Evolutionary conservation across 2,329 filamentous ascomycete species (phyloP).

Genomic region (Fusarium agapanthi): DNA sequence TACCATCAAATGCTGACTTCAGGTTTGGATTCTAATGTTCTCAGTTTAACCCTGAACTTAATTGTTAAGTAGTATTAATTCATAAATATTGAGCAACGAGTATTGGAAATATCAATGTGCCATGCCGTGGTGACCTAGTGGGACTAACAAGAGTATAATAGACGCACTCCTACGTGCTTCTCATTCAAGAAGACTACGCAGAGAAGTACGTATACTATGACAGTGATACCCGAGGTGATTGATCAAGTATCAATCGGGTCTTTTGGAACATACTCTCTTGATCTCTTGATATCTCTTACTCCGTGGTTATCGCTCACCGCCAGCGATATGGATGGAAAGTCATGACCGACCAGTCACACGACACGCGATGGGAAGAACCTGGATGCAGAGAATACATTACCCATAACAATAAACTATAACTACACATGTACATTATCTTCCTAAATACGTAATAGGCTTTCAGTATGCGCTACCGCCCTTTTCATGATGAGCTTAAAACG

Average conservation of each 20-base stretch:
- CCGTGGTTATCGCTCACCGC: not conserved
- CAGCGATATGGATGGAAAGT: not conserved
- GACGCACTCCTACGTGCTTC: not conserved
- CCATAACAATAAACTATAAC: not conserved
- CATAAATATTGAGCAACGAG: too few species aligned
- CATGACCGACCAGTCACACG: not conserved
- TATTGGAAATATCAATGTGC: not conserved
- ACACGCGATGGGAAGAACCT: not conserved
- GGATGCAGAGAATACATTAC: not conserved
- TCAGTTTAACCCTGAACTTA: too few species aligned
- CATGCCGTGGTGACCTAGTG: not conserved
- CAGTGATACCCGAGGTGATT: not conserved
- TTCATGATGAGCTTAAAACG: not conserved
- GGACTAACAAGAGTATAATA: not conserved
- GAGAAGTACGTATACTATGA: not conserved
- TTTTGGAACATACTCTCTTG: not conserved
- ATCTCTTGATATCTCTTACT: not conserved
- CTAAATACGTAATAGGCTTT: constrained; percentile 1
- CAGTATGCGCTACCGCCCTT: not conserved
- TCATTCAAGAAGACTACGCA: not conserved
- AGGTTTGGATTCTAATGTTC: not conserved
- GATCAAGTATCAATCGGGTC: not conserved
- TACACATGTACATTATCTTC: not conserved
- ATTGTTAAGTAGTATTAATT: too few species aligned
- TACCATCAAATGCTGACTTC: not conserved